phyloP scores from a whole-genome alignment of 2,329 filamentous ascomycete genomes.

The Fragosphaeria purpurea region DNA sequence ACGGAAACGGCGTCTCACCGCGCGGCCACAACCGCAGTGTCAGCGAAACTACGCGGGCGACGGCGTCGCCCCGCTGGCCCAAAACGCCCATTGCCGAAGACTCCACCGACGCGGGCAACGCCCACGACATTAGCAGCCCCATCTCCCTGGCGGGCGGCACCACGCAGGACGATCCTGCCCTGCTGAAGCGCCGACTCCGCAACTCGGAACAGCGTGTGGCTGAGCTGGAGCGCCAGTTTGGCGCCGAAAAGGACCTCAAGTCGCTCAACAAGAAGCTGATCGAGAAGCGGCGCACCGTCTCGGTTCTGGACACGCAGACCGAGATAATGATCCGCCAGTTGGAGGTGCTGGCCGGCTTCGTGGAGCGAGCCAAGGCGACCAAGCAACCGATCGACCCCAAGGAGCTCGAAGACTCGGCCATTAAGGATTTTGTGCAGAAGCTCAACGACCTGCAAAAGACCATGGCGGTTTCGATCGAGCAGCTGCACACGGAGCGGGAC shows the following conservation, averaged over 20 bases:
- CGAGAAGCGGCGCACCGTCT: constrained; percentile 93
- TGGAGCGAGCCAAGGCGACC: constrained; percentile 75
- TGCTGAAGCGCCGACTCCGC: constrained; percentile 65
- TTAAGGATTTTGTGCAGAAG: constrained; percentile 81
- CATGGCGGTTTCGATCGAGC: constrained; percentile 49
- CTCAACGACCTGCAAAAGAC: constrained; percentile 50
- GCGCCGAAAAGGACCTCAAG: constrained; percentile 53
- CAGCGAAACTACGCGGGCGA: constrained; percentile 55
- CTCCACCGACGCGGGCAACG: constrained; percentile 28
- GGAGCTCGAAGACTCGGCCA: constrained; percentile 77
- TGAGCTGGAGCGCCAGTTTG: constrained; percentile 74
- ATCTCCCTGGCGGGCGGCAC: constrained; percentile 50
- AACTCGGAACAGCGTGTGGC: constrained; percentile 76
- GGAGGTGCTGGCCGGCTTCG: constrained; percentile 78
- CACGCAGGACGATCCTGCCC: constrained; percentile 48
- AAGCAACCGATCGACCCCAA: constrained; percentile 70
- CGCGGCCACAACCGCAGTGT: constrained; percentile 49
- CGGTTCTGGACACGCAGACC: constrained; percentile 83
- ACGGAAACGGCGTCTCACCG: constrained; percentile 18
- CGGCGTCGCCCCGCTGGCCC: constrained; percentile 59
- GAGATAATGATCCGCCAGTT: constrained; percentile 92
- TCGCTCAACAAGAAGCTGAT: constrained; percentile 77
- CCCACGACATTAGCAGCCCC: constrained; percentile 62
- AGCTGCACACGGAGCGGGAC: constrained; percentile 62
- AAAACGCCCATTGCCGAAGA: constrained; percentile 55